phyloP scores from a whole-genome alignment of 2,329 filamentous ascomycete species.

The Tolypocladium album region DNA sequence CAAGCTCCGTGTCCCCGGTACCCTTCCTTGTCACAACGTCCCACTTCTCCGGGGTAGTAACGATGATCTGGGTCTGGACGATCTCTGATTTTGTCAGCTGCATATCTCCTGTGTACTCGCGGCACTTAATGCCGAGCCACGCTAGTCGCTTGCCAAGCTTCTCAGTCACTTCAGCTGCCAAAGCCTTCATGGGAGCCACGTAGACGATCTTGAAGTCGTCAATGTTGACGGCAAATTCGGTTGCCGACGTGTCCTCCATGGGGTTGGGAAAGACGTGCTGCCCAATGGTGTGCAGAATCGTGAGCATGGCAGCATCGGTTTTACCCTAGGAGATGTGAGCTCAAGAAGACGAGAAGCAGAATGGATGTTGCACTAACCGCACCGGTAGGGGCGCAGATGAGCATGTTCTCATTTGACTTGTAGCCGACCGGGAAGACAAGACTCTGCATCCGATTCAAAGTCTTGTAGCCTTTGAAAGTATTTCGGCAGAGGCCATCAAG shows the following conservation, averaged over 20 bases:
- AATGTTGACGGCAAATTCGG: conserved; percentile 69
- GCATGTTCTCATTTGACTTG: conserved; percentile 94
- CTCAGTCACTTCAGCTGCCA: conserved; percentile 91
- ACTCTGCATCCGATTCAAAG: conserved; percentile 96
- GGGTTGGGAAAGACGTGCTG: conserved; percentile 79
- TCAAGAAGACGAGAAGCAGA: no score
- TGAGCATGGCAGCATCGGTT: conserved; percentile 96
- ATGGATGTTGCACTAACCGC: conserved; percentile 41
- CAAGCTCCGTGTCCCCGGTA: conserved; percentile 91
- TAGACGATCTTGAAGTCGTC: conserved; percentile 98
- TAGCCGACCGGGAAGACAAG: conserved; percentile 93
- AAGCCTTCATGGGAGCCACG: conserved; percentile 96
- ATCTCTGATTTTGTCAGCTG: conserved; percentile 96
- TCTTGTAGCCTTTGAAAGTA: conserved; percentile 92
- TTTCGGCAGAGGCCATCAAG: conserved; percentile 80
- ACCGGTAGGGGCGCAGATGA: conserved; percentile 95
- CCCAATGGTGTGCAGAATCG: conserved; percentile 80
- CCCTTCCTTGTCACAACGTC: conserved; percentile 96
- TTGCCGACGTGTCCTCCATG: conserved; percentile 58
- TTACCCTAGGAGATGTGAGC: conserved; percentile 52
- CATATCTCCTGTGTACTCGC: conserved; percentile 97
- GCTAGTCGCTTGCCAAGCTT: conserved; percentile 86
- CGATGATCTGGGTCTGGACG: conserved; percentile 91
- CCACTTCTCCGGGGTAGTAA: conserved; percentile 99
- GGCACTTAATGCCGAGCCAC: conserved; percentile 86